A percentile compares a stretch with the other conserved stretches of the same genome.
Evolutionary conservation across 768 basidiomycete genomes (phyloP).

Genomic region (Boletus eberwhitei): DNA sequence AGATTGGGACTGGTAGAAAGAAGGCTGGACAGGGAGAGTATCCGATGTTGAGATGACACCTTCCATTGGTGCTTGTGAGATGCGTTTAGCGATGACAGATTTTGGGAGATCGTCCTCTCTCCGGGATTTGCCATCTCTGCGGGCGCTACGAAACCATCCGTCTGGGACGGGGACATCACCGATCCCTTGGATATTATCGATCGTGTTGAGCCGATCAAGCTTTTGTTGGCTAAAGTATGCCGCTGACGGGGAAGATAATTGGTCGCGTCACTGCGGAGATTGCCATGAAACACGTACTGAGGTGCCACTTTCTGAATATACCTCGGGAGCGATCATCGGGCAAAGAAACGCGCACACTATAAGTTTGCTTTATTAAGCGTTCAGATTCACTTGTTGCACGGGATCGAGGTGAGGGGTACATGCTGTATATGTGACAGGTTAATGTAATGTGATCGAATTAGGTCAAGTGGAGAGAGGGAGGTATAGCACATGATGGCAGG

Average conservation of each 20-base stretch:
- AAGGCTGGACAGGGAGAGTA: conserved; percentile 13
- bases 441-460: conserved; percentile 23
- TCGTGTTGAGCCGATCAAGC: conserved; percentile 65
- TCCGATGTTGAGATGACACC: conserved; percentile 20
- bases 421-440: conserved; percentile 24
- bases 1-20: conserved; percentile 23
- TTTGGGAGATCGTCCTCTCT: conserved; percentile 41
- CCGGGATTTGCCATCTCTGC: conserved; percentile 54
- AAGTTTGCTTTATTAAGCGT: conserved; percentile 53
- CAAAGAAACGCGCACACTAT: conserved; percentile 47
- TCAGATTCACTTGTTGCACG: conserved; percentile 38
- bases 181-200: conserved; percentile 66
- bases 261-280: conserved; percentile 25
- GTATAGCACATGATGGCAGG: not conserved
- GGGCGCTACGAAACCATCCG: conserved; percentile 76
- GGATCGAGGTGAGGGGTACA: conserved; percentile 40
- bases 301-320: conserved; percentile 49
- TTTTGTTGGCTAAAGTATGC: conserved; percentile 83
- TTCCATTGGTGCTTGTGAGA: conserved; percentile 34
- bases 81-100: conserved; percentile 44
- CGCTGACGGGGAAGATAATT: conserved; percentile 41
- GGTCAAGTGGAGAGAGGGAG: conserved; percentile 32
- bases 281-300: conserved; percentile 41
- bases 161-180: conserved; percentile 68
- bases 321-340: conserved; percentile 42